Conservation (phyloP, 1,284 basidiomycete species). For the Cerrena zonata region DNA sequence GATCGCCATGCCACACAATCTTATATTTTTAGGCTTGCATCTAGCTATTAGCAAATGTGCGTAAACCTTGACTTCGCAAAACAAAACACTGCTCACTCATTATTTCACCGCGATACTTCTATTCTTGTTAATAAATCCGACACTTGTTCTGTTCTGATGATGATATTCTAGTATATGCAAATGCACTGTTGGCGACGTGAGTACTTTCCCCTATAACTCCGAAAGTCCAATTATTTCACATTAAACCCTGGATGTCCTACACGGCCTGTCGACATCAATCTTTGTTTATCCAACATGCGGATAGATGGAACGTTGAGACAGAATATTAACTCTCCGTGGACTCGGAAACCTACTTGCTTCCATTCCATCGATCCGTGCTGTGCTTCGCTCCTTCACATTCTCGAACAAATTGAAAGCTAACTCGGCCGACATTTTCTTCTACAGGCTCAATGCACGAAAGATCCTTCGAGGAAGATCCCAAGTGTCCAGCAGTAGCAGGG, state of each 20-base stretch:
- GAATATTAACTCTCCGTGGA: background rate
- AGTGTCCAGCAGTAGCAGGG: constrained; percentile 19
- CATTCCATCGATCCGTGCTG: too few species aligned
- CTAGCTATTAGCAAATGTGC: constrained; percentile 43
- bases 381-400: background rate
- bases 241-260: too few species aligned
- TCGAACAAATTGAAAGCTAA: too few species aligned
- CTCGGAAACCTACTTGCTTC: too few species aligned
- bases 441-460: constrained; percentile 20
- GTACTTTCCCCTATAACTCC: constrained; percentile 5
- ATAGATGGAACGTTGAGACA: background rate
- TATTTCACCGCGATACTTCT: too few species aligned
- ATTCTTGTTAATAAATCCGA: background rate
- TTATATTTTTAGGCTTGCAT: constrained; percentile 43
- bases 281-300: too few species aligned
- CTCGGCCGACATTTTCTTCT: too few species aligned
- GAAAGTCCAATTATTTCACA: too few species aligned
- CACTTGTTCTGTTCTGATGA: background rate
- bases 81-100: too few species aligned
- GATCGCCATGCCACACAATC: constrained; percentile 41
- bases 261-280: too few species aligned
- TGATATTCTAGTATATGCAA: constrained; percentile 30
- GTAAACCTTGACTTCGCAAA: constrained; percentile 10
- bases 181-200: constrained; percentile 34
- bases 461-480: constrained; percentile 14